Evolutionary conservation across 768 basidiomycete genomes (phyloP), one percentile per base, ranked within the genome.

Genomic region (Crucibulum laeve): DNA sequence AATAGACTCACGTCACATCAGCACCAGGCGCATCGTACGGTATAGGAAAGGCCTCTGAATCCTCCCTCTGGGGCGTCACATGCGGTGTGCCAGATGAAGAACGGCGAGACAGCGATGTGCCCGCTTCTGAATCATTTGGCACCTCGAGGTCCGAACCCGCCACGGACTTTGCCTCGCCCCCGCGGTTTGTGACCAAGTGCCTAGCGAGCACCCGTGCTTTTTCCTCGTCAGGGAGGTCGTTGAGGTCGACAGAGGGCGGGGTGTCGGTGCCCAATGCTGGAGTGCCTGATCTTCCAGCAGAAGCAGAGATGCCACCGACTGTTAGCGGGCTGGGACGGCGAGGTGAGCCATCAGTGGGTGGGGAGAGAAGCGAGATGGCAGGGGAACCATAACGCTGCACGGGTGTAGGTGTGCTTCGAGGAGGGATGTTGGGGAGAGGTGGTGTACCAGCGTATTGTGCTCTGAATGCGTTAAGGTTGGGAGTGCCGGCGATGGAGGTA

Each of bases 11-110:
- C 91, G 93, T 96, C 48, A 94, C 81, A 57, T 96, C 93, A 21
- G 87, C 91, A 24, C 93, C 93, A 14, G 79, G 83, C 3, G 87
- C 84, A 63, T 91, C 71, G 58, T 91, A 95, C 1, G 87, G 87
- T 34, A 95, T 84, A n/a, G 90, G 84, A 55, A 95, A 96, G 1
- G 79, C 65, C 42, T 91, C 88, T 0, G 77, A 68, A 25, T 77
- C 74, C 42, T 83, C 77, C 55, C 69, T 54, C 26, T 48, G 58
- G 25, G 53, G 68, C 37, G 38, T 42, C 10, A 30, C 34, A 33
- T 44, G 40, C 6, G 43, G n/a, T 3, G 49, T 37, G 24, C 49
- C 54, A 24, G 42, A 25, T 1, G 62, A 62, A 25, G 60, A 61
- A 18, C 54, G 47, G 32, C 51, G 48, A 25, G 56, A 63, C 46